A percentile compares a stretch with the other conserved stretches of the same genome.
phyloP scores from a whole-genome alignment of 768 basidiomycete genomes.

The Kwoniella botswanensis region DNA sequence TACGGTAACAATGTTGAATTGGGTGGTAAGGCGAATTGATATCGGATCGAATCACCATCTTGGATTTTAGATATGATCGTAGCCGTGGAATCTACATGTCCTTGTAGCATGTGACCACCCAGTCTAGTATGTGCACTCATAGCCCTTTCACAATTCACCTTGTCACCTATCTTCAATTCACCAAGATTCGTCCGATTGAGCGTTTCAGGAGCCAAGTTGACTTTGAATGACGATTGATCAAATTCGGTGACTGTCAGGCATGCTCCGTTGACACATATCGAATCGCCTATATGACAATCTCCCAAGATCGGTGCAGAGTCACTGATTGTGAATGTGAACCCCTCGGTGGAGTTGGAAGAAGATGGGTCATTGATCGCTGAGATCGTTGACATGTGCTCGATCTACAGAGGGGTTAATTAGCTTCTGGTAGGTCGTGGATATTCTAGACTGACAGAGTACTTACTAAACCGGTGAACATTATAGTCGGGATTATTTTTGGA shows the following conservation, averaged over 20 bases:
- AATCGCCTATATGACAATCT: constrained; percentile 93
- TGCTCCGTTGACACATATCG: constrained; percentile 67
- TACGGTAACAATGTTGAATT: constrained; percentile 71
- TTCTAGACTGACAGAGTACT: constrained; percentile 1
- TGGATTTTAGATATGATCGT: constrained; percentile 67
- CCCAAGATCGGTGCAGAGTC: constrained; percentile 73
- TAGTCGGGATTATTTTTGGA: neutral
- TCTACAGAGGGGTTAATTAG: constrained; percentile 61
- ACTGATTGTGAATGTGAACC: constrained; percentile 80
- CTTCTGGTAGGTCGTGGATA: neutral
- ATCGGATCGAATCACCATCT: constrained; percentile 87
- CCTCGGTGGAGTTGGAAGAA: constrained; percentile 60
- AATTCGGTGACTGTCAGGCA: constrained; percentile 93
- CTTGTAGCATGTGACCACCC: constrained; percentile 90
- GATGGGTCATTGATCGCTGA: constrained; percentile 40
- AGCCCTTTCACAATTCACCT: constrained; percentile 90
- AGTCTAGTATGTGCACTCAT: constrained; percentile 90
- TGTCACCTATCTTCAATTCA: constrained; percentile 73
- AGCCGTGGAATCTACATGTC: constrained; percentile 90
- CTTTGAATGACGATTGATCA: constrained; percentile 78
- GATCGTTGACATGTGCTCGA: constrained; percentile 80
- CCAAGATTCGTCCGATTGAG: constrained; percentile 88
- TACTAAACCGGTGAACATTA: constrained; percentile 57
- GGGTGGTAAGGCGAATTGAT: constrained; percentile 75
- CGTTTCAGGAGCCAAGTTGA: constrained; percentile 96